Evolutionary conservation across 495 filamentous ascomycete genomes (phyloP).

Genomic region (Tetracladium marchalianum): DNA sequence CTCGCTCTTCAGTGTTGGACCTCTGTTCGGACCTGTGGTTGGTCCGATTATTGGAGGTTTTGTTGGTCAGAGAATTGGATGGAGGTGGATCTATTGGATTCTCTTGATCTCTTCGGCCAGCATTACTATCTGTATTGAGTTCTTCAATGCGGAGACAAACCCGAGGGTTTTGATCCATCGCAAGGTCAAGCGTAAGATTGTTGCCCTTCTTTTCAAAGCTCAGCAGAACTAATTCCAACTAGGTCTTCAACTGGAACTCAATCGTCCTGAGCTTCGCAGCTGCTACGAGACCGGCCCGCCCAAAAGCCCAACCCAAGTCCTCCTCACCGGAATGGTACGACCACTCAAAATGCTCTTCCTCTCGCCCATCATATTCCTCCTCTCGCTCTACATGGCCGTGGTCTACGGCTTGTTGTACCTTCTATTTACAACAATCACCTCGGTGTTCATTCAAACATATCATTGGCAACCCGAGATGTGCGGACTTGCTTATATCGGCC

Average conservation of each 20-base stretch:
- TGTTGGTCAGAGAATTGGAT: conserved; percentile 40
- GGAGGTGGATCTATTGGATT: conserved; percentile 56
- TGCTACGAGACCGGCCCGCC: conserved; percentile 22
- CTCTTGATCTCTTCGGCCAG: conserved; percentile 37
- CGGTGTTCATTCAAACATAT: conserved; percentile 48
- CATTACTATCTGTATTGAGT: conserved; percentile 30
- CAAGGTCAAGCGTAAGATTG: conserved; percentile 28
- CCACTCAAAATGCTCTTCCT: conserved; percentile 41
- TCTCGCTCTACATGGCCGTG: conserved; percentile 65
- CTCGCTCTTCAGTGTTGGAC: conserved; percentile 42
- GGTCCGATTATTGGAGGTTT: conserved; percentile 47
- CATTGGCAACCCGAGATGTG: conserved; percentile 29
- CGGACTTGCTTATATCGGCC: conserved; percentile 38
- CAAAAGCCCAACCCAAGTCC: conserved; percentile 13
- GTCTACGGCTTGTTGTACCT: conserved; percentile 73
- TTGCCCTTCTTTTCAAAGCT: conserved; percentile 4
- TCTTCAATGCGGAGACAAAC: conserved; percentile 47
- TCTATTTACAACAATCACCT: conserved; percentile 64
- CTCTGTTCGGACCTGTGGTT: conserved; percentile 35
- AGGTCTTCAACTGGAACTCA: conserved; percentile 22
- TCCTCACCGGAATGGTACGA: conserved; percentile 33
- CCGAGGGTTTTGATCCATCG: conserved; percentile 37
- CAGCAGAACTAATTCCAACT: too few relatives aligned
- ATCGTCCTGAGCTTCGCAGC: conserved; percentile 25
- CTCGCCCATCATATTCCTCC: conserved; percentile 52